Evolutionary conservation across 495 filamentous ascomycete genomes (phyloP).

Genomic region (Neurospora discreta): DNA sequence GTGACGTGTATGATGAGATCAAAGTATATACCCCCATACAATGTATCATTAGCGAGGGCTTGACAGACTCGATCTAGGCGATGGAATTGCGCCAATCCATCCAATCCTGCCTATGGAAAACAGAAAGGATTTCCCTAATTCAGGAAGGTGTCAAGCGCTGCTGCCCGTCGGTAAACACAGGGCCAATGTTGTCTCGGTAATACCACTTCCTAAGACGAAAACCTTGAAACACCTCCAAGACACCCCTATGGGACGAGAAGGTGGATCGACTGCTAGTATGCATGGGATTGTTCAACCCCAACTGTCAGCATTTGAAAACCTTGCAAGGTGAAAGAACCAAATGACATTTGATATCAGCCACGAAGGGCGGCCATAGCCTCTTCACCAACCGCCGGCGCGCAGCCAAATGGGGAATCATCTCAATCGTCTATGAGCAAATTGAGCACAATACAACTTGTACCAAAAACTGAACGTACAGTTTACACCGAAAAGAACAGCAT

Average conservation of each 20-base stretch:
- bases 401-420: background rate
- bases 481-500: background rate
- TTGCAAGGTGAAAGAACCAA: background rate
- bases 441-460: background rate
- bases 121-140: background rate
- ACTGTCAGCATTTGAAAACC: background rate
- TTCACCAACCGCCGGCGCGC: background rate
- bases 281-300: background rate
- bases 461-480: background rate
- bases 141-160: background rate
- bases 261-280: background rate
- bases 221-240: constrained; percentile 11
- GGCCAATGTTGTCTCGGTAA: background rate
- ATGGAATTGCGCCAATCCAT: background rate
- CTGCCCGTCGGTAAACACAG: background rate
- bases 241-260: constrained; percentile 9
- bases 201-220: background rate
- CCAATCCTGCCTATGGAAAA: background rate
- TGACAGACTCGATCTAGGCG: background rate
- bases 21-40: constrained; percentile 6
- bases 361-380: background rate
- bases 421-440: no score
- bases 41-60: background rate
- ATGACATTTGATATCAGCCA: background rate
- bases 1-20: constrained; percentile 1